phyloP scores from a whole-genome alignment of 2,329 filamentous ascomycete species.

The Colletotrichum shisoi region DNA sequence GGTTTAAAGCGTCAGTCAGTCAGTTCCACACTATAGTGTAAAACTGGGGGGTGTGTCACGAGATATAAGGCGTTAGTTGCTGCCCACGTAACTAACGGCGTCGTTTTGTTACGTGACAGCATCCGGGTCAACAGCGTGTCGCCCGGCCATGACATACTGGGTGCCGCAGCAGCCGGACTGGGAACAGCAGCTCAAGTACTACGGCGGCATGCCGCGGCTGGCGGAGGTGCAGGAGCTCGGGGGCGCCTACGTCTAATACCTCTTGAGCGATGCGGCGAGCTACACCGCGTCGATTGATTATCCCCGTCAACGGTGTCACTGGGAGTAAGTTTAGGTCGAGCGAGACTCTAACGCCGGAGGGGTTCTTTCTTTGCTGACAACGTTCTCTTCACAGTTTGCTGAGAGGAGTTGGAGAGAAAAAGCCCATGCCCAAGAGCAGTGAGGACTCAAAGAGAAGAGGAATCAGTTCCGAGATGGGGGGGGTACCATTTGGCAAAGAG shows the following conservation, averaged over 20 bases:
- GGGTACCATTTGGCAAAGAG: too few species aligned
- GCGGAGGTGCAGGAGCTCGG: conserved; percentile 55
- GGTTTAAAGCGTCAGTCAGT: too few species aligned
- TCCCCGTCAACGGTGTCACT: conserved; percentile 57
- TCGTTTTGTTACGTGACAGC: too few species aligned
- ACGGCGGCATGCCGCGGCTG: conserved; percentile 64
- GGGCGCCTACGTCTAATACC: conserved; percentile 65
- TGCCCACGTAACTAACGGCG: too few species aligned
- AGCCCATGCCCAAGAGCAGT: not conserved
- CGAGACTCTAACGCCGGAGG: too few species aligned
- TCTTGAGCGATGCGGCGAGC: conserved; percentile 61
- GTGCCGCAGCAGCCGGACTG: conserved; percentile 62
- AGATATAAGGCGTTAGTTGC: too few species aligned
- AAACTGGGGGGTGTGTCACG: too few species aligned
- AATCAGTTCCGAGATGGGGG: too few species aligned
- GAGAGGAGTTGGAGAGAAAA: not conserved
- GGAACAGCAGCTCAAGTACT: conserved; percentile 65
- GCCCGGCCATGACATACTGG: conserved; percentile 59
- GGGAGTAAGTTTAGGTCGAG: conserved; percentile 31
- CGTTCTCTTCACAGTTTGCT: not conserved
- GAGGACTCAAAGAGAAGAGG: too few species aligned
- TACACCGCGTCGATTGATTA: conserved; percentile 61
- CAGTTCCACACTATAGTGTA: too few species aligned
- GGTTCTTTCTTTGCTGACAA: not conserved
- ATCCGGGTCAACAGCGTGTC: conserved; percentile 59